phyloP scores from a whole-genome alignment of 2,329 filamentous ascomycete genomes.

The Sclerotinia trifoliorum region DNA sequence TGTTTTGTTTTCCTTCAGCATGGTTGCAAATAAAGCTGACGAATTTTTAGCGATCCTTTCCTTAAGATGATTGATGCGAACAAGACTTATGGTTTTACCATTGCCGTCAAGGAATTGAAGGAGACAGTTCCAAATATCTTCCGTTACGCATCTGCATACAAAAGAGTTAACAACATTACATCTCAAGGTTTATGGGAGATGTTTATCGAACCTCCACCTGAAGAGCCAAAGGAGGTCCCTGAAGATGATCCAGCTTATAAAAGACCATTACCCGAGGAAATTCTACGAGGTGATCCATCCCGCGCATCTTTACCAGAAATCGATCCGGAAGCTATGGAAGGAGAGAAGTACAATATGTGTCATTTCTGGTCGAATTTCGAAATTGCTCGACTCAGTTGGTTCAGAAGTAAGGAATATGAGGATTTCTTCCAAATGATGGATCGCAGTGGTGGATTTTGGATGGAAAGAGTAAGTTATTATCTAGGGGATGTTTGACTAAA shows the following conservation, averaged over 20 bases:
- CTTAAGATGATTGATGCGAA: slow-evolving; percentile 89
- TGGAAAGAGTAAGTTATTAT: slow-evolving; percentile 73
- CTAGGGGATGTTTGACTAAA: slow-evolving; percentile 13
- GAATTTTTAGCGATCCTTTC: slow-evolving; percentile 74
- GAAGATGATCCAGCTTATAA: slow-evolving; percentile 56
- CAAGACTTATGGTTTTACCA: slow-evolving; percentile 98
- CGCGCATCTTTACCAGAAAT: slow-evolving; percentile 72
- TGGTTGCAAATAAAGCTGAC: slow-evolving; percentile 4
- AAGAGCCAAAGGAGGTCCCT: slow-evolving; percentile 53
- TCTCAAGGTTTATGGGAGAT: slow-evolving; percentile 97
- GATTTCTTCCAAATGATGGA: slow-evolving; percentile 99
- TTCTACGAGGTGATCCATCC: slow-evolving; percentile 72
- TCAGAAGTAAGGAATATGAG: slow-evolving; percentile 94
- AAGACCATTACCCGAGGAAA: slow-evolving; percentile 73
- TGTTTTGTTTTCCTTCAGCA: slow-evolving; percentile 37
- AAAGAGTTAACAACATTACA: slow-evolving; percentile 83
- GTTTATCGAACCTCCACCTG: slow-evolving; percentile 79
- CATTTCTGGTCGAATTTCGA: slow-evolving; percentile 99
- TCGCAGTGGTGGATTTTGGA: slow-evolving; percentile 96
- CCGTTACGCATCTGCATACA: slow-evolving; percentile 97
- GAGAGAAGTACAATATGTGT: slow-evolving; percentile 99
- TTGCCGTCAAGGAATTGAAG: slow-evolving; percentile 95
- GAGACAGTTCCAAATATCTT: slow-evolving; percentile 99
- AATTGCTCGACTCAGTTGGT: slow-evolving; percentile 91
- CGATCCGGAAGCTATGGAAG: slow-evolving; percentile 91